Evolutionary conservation across 1,139 yeast species (phyloP).

Genomic region (Suhomyces wounanorum): DNA sequence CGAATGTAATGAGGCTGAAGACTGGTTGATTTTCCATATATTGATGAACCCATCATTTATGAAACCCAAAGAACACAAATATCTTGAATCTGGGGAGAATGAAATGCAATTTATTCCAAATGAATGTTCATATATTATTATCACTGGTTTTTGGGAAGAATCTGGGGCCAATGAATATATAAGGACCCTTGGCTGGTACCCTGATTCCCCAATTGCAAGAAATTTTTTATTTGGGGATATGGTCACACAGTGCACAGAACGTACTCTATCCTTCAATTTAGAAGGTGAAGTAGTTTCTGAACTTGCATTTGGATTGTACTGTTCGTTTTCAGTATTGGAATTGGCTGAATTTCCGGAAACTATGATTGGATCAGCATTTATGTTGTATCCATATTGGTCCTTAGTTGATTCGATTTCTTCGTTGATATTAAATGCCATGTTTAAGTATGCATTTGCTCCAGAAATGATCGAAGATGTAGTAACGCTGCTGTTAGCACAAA

Average conservation of each 20-base stretch:
- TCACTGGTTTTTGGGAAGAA: slow-evolving; percentile 48
- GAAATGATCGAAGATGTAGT: not conserved
- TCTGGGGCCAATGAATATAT: slow-evolving; percentile 59
- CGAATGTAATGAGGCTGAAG: slow-evolving; percentile 33
- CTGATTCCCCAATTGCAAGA: slow-evolving; percentile 68
- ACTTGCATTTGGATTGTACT: not conserved
- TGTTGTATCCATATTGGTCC: slow-evolving; percentile 40
- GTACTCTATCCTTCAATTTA: slow-evolving; percentile 46
- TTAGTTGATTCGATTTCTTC: slow-evolving; percentile 13
- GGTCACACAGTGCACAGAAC: slow-evolving; percentile 57
- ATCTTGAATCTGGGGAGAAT: slow-evolving; percentile 61
- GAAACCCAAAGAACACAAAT: slow-evolving; percentile 60
- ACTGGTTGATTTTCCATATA: slow-evolving; percentile 50
- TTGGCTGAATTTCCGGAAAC: slow-evolving; percentile 19
- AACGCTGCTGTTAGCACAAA: slow-evolving; percentile 45
- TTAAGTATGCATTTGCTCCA: slow-evolving; percentile 34
- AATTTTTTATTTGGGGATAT: slow-evolving; percentile 53
- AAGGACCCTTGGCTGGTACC: slow-evolving; percentile 64
- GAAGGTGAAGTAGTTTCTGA: slow-evolving; percentile 27
- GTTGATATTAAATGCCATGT: slow-evolving; percentile 22
- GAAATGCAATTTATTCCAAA: slow-evolving; percentile 58
- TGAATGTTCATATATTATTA: slow-evolving; percentile 58
- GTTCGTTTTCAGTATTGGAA: slow-evolving; percentile 6
- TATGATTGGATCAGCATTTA: slow-evolving; percentile 29
- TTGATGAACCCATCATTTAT: slow-evolving; percentile 66